Evolutionary conservation across 495 filamentous ascomycete species (phyloP), one percentile per base, ranked within the genome.

Genomic region (Hyaloscypha variabilis): DNA sequence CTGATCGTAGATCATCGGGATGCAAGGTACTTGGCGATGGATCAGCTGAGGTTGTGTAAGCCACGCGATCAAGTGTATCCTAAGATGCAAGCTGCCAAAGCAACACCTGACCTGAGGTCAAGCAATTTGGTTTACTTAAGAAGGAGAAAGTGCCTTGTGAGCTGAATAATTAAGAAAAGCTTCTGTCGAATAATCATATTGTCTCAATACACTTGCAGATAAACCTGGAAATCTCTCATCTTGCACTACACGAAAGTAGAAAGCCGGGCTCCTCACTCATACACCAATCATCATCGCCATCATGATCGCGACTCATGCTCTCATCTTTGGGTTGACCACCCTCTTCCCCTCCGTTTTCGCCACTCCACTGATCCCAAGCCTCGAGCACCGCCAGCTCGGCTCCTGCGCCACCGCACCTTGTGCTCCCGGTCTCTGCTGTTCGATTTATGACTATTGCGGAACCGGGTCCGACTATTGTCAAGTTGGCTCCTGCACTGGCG

Each of bases 351-450:
- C 39, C 6, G 39, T 46, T 17, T 17, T 46, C 39, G 51, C 51
- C 1, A 54, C 6, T 23, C 51, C 51, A 6, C 51, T 54, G 8
- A 25, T 57, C 11, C 54, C 54, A 25, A 30, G 26, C 6, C 54
- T 57, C 26, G 54, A 57, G 31, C 54, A 57, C 24, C 54, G 54
- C 23, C 54, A 57, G 17, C 54, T 57, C 26, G 54, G 54, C 8
- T 57, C 54, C 8, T 57, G 54, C 26, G 54, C 54, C 24, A 57
- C 54, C 24, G 26, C 25, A 6, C 54, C 54, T 19, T 57, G 54
- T 30, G 54, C 54, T 6, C 54, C 54, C 19, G 54, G 54, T n/a
- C 31, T 30, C 26, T 57, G 54, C 54, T 57, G 54, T 26, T 30
- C 26, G 6, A 28, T 30, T 14, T 57, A 57, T 14, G 26, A 57